A percentile compares a stretch with the other conserved stretches of the same genome.
These are phyloP conservation scores for Sporopachydermia quercuum DNA, from an alignment of 805 yeast genomes.

Conservation along the genomic window DNA sequence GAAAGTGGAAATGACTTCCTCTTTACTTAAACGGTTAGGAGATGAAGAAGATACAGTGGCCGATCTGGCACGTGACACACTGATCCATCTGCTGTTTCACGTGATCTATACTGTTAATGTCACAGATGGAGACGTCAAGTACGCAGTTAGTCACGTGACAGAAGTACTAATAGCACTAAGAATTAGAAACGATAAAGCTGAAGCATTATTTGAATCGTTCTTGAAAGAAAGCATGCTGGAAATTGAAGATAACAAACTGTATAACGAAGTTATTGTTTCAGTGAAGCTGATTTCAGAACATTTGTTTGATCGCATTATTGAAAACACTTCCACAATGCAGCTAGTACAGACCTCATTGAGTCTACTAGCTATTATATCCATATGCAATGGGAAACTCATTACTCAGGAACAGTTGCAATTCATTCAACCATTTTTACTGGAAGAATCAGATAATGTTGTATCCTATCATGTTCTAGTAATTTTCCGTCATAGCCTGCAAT, in stretches of 20 bases:
- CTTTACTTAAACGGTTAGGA: slow-evolving; percentile 37
- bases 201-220: slow-evolving; percentile 31
- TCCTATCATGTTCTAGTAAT: slow-evolving; percentile 39
- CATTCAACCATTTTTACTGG: slow-evolving; percentile 48
- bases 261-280: slow-evolving; percentile 10
- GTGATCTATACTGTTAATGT: not conserved
- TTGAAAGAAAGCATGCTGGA: slow-evolving; percentile 29
- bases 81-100: slow-evolving; percentile 27
- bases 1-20: slow-evolving; percentile 32
- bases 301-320: slow-evolving; percentile 23
- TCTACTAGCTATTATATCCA: slow-evolving; percentile 41
- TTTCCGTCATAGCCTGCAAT: slow-evolving; percentile 33
- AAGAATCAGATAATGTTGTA: slow-evolving; percentile 28
- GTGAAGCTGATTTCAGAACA: slow-evolving; percentile 20
- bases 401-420: slow-evolving; percentile 52
- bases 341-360: slow-evolving; percentile 26
- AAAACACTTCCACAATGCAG: slow-evolving; percentile 14
- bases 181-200: slow-evolving; percentile 23
- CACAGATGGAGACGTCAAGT: not conserved
- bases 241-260: slow-evolving; percentile 9
- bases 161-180: slow-evolving; percentile 27
- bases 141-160: slow-evolving; percentile 8
- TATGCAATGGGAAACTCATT: slow-evolving; percentile 36
- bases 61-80: slow-evolving; percentile 23
- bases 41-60: slow-evolving; percentile 55